These are phyloP conservation scores for Trametes punicea DNA, from an alignment of 768 basidiomycete genomes.

Conservation along the genomic window DNA sequence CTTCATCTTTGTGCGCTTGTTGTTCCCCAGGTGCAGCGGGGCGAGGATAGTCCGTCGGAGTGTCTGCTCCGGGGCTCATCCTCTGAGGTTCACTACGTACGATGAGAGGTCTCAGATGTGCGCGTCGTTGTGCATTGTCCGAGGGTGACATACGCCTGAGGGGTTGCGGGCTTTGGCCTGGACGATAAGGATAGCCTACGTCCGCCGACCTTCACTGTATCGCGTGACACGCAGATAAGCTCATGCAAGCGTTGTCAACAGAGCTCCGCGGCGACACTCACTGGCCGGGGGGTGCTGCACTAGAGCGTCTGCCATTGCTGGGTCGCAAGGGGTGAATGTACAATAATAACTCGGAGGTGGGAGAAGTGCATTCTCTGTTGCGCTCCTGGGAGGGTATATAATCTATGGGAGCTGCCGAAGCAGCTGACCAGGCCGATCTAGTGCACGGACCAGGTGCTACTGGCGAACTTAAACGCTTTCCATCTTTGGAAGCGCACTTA, in stretches of 20 bases:
- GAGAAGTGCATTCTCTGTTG: neutral
- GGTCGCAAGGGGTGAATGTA: neutral
- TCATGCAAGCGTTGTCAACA: neutral
- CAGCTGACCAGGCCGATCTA: conserved; percentile 19
- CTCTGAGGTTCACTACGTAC: conserved; percentile 13
- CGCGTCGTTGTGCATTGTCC: neutral
- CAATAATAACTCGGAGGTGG: neutral
- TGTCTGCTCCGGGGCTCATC: conserved; percentile 3
- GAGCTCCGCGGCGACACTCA: conserved; percentile 4
- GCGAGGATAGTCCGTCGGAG: conserved; percentile 22
- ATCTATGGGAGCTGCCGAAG: conserved; percentile 4
- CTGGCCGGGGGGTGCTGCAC: conserved; percentile 23
- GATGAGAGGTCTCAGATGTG: neutral
- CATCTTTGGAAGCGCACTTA: neutral
- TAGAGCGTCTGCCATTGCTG: conserved; percentile 14
- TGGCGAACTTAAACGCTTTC: conserved; percentile 17
- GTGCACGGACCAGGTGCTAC: conserved; percentile 19
- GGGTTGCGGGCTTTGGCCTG: conserved; percentile 10
- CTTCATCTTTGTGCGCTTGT: conserved; percentile 14
- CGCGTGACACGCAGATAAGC: neutral
- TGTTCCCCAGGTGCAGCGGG: conserved; percentile 23
- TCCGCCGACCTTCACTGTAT: conserved; percentile 24
- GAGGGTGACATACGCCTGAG: conserved; percentile 10
- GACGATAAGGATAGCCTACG: conserved; percentile 21
- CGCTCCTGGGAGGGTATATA: conserved; percentile 5